phyloP scores from a whole-genome alignment of 1,284 basidiomycete genomes.

The Mycosarcoma mackinlayi region DNA sequence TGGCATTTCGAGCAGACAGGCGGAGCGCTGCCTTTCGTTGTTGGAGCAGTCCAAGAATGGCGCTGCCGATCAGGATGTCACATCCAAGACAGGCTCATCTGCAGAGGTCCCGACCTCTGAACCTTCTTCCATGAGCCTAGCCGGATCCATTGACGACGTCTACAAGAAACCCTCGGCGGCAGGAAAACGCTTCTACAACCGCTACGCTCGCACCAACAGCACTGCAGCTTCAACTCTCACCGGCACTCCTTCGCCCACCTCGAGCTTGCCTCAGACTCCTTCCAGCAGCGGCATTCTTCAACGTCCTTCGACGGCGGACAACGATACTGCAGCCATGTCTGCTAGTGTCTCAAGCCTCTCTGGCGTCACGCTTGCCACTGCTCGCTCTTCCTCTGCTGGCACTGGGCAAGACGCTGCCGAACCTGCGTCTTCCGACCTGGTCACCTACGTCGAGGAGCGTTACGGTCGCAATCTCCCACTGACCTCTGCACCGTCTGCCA shows the following conservation, averaged over 20 bases:
- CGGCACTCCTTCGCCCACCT: constrained; percentile 31
- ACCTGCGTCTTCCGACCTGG: constrained; percentile 68
- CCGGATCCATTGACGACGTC: constrained; percentile 17
- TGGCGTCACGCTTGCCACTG: constrained; percentile 21
- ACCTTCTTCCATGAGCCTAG: neutral
- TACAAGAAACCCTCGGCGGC: constrained; percentile 38
- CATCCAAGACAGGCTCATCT: neutral
- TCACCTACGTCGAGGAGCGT: constrained; percentile 84
- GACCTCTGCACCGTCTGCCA: constrained; percentile 79
- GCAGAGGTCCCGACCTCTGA: neutral
- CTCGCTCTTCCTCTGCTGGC: neutral
- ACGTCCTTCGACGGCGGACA: constrained; percentile 19
- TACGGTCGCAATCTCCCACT: constrained; percentile 92
- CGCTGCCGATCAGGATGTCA: constrained; percentile 21
- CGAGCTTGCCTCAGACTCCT: constrained; percentile 27
- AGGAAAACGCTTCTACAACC: constrained; percentile 52
- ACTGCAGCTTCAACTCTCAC: constrained; percentile 11
- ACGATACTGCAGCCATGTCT: constrained; percentile 16
- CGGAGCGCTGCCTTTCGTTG: constrained; percentile 78
- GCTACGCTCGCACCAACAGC: constrained; percentile 48
- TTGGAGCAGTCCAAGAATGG: constrained; percentile 48
- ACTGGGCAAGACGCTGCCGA: constrained; percentile 10
- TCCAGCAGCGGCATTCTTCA: constrained; percentile 38
- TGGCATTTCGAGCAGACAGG: constrained; percentile 87
- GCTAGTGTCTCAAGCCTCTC: constrained; percentile 28